Base-by-base conservation (phyloP, 2,329 filamentous ascomycete genomes). In the Waltergamsia citrina region DNA sequence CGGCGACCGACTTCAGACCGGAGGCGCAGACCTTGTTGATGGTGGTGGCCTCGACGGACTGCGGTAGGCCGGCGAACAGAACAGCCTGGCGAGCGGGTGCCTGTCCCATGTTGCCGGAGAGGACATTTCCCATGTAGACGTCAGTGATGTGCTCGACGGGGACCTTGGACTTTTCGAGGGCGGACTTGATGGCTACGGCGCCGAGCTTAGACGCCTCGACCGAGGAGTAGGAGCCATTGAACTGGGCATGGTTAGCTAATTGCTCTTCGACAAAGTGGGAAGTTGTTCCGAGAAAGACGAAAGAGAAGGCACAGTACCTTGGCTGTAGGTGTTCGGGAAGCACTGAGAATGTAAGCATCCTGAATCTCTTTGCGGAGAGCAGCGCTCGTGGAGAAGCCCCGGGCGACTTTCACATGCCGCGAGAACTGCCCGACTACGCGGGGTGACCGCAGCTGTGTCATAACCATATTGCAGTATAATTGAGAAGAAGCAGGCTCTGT, bases 21-120 rank as follows among this genome's bases (percentile, higher is more conserved):
- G 88, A 95, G 4, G 92, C 83, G 65, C 92, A 98, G 39, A 98
- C 92, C 63, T 98, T 98, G 71, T 98, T 98, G 60, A 98, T 81
- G 12, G 92, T 96, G 33, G 82, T 80, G 23, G 88, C 83, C 62
- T 98, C 92, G 37, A 93, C 73, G 6, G 71, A 76, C n/a, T 78
- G 66, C 8, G 86, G 72, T 4, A 96, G 74, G 3, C 88, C 88
- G 4, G 92, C 86, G 51, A 93, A 90, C 39, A 96, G 82, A 43
- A 77, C 67, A 9, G 92, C 92, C 63, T 98, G 92, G 32, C 92
- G 78, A 16, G 92, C 90, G 3, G 92, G 92, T 1, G 92, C 77
- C 62, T 98, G 92, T 29, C 92, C 92, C 6, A 92, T 73, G 14
- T 74, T 74, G 29, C 72, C 90, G 57, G 87, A 81, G 26, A 96